Evolutionary conservation across 1,284 basidiomycete genomes (phyloP).

Genomic region (Ceratorhiza oryzae-sativae): DNA sequence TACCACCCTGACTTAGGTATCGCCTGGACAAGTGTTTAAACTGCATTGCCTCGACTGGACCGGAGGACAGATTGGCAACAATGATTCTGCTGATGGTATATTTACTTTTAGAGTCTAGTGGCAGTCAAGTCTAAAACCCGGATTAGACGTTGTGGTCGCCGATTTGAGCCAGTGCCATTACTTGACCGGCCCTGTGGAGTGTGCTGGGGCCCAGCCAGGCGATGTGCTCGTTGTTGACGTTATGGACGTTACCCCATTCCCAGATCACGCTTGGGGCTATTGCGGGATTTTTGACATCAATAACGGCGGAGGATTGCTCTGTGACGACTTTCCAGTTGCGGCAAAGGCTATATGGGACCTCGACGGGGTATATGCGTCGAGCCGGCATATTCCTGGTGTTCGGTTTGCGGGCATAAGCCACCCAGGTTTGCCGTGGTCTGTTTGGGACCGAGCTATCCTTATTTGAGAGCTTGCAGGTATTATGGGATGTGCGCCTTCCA

Average conservation of each 20-base stretch:
- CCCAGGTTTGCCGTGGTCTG: conserved; percentile 64
- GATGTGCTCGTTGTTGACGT: conserved; percentile 81
- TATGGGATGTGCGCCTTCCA: conserved; percentile 61
- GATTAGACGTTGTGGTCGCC: conserved; percentile 68
- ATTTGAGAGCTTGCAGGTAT: conserved; percentile 1
- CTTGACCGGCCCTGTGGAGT: conserved; percentile 74
- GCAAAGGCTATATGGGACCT: conserved; percentile 82
- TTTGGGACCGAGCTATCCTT: neutral
- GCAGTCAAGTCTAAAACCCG: conserved; percentile 48
- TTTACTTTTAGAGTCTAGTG: neutral
- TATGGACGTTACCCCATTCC: conserved; percentile 74
- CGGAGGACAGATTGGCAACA: conserved; percentile 76
- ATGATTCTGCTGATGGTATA: conserved; percentile 53
- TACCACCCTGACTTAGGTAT: conserved; percentile 51
- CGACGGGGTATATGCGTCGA: conserved; percentile 71
- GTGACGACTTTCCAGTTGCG: conserved; percentile 49
- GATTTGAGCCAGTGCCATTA: conserved; percentile 74
- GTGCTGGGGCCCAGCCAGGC: conserved; percentile 78
- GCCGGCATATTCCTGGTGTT: conserved; percentile 79
- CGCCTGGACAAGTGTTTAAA: conserved; percentile 76
- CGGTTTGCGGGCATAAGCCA: conserved; percentile 80
- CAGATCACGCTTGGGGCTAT: conserved; percentile 83
- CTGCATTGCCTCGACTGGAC: conserved; percentile 82
- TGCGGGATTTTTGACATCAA: conserved; percentile 77
- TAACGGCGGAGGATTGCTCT: conserved; percentile 79